Conservation (phyloP, 176 grass and related monocot genomes). For the Paspalum notatum region DNA sequence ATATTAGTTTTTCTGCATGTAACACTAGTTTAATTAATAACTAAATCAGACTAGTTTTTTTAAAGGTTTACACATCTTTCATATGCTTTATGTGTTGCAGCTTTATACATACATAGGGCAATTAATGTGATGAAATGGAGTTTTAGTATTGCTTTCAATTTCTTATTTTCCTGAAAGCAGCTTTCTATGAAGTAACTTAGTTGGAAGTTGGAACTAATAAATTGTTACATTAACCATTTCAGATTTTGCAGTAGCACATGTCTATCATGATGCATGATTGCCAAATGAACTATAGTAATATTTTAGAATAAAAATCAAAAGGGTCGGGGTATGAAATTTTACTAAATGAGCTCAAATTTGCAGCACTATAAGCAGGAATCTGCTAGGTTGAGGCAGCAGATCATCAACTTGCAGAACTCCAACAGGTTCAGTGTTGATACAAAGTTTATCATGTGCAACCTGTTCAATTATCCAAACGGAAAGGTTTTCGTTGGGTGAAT, state of each 20-base stretch:
- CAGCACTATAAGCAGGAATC: constrained; percentile 91
- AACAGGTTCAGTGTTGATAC: constrained; percentile 66
- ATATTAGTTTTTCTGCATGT: background rate
- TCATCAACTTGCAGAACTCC: constrained; percentile 63
- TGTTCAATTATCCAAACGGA: background rate
- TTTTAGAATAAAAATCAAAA: background rate
- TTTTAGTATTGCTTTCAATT: background rate
- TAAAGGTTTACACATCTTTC: background rate
- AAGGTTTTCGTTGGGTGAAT: background rate
- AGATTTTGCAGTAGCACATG: too few relatives aligned
- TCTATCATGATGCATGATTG: background rate
- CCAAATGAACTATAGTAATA: background rate
- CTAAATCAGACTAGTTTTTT: background rate
- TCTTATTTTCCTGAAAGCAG: background rate
- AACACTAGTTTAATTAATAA: background rate
- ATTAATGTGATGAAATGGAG: background rate
- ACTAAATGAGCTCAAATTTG: constrained; percentile 26
- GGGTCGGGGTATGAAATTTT: background rate
- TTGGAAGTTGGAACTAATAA: background rate
- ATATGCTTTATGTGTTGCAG: background rate
- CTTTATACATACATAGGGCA: background rate
- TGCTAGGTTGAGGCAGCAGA: constrained; percentile 64
- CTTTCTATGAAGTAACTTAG: background rate
- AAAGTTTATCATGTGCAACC: background rate
- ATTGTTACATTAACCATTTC: background rate